Evolutionary conservation across 2,329 filamentous ascomycete species (phyloP).

Genomic region (Trichoderma semiorbis): DNA sequence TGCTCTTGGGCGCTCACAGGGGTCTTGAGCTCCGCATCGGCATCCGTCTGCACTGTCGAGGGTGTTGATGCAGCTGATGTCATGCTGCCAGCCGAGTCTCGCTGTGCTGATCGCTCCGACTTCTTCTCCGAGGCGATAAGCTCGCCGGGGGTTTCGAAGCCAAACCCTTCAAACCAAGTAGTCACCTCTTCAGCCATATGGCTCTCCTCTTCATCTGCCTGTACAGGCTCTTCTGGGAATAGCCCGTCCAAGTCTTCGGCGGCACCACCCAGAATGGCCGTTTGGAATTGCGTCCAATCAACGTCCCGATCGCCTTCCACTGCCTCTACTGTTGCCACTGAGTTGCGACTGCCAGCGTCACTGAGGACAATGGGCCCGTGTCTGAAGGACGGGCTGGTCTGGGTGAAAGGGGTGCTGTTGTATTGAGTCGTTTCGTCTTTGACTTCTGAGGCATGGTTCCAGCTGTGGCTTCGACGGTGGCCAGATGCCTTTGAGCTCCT

Average conservation of each 20-base stretch:
- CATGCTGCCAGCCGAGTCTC: slow-evolving; percentile 19
- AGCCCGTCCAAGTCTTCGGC: slow-evolving; percentile 42
- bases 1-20: slow-evolving; percentile 28
- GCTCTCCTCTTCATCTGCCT: slow-evolving; percentile 40
- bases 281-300: slow-evolving; percentile 64
- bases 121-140: slow-evolving; percentile 32
- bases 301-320: slow-evolving; percentile 45
- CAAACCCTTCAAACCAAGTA: slow-evolving; percentile 51
- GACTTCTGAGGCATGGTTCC: slow-evolving; percentile 30
- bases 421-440: slow-evolving; percentile 46
- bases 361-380: slow-evolving; percentile 55
- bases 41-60: slow-evolving; percentile 30
- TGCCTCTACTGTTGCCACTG: not conserved
- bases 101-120: slow-evolving; percentile 26
- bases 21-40: slow-evolving; percentile 38
- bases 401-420: slow-evolving; percentile 46
- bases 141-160: slow-evolving; percentile 42
- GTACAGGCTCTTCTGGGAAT: slow-evolving; percentile 24
- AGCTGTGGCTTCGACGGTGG: slow-evolving; percentile 13
- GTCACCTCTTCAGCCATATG: slow-evolving; percentile 41
- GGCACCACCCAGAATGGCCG: slow-evolving; percentile 58
- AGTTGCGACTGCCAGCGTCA: slow-evolving; percentile 36
- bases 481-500: slow-evolving; percentile 9
- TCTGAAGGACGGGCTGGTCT: slow-evolving; percentile 47
- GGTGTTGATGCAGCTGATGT: slow-evolving; percentile 25